Percentiles rank a stretch among this genome's conserved stretches.
Conservation (phyloP, 2,329 filamentous ascomycete genomes). For the Thelonectria rubi region DNA sequence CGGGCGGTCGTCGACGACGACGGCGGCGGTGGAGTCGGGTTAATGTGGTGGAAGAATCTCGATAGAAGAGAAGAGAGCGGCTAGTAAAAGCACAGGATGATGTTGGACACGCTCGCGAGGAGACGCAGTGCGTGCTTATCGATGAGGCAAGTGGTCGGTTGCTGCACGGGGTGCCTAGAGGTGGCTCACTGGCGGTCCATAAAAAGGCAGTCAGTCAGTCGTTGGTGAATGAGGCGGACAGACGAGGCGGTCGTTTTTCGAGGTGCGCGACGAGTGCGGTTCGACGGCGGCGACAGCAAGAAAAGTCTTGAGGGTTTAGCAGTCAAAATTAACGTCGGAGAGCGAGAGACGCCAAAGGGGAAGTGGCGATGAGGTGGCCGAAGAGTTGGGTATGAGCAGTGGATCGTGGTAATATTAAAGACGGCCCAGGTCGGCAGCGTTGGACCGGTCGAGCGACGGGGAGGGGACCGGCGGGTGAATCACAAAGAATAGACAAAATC, state of each 20-base stretch:
- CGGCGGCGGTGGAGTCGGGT: conserved; percentile 12
- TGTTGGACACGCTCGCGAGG: conserved; percentile 2
- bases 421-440: conserved; percentile 18
- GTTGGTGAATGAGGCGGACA: conserved; percentile 34
- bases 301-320: conserved; percentile 10
- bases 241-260: conserved; percentile 21
- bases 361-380: conserved; percentile 23
- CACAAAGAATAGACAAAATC: conserved; percentile 28
- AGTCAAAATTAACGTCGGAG: conserved; percentile 22
- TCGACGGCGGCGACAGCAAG: conserved; percentile 25
- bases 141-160: conserved; percentile 34
- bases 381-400: conserved; percentile 24
- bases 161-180: conserved; percentile 45
- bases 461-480: conserved; percentile 31
- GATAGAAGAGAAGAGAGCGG: too few relatives aligned
- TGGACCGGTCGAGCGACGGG: conserved; percentile 22
- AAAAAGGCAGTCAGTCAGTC: conserved; percentile 36
- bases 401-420: conserved; percentile 31
- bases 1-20: background rate
- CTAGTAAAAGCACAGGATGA: background rate
- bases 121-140: conserved; percentile 14
- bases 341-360: conserved; percentile 17
- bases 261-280: conserved; percentile 23
- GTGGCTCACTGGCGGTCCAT: conserved; percentile 44
- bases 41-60: background rate